Percentiles rank a stretch among this genome's conserved stretches.
Conservation (phyloP, 306 rosid genomes). For the Hippophae rhamnoides region DNA sequence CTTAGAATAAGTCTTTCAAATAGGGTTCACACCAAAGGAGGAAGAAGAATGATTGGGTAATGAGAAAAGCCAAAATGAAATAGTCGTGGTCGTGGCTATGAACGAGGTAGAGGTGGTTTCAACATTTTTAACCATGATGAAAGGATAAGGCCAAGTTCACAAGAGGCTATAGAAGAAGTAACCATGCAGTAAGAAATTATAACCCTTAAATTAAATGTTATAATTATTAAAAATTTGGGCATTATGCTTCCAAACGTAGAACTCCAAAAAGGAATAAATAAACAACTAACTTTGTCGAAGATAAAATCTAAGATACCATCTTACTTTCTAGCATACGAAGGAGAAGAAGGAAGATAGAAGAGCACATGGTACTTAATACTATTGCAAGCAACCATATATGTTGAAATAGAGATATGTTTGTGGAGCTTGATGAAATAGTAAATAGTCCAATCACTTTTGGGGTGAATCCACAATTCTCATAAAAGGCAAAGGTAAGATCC, state of each 20-base stretch:
- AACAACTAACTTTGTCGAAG: neutral
- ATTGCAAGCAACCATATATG: neutral
- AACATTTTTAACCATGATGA: neutral
- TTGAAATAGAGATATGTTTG: neutral
- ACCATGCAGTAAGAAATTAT: neutral
- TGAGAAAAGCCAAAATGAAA: neutral
- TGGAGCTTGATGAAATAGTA: neutral
- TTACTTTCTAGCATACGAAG: neutral
- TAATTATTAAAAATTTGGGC: neutral
- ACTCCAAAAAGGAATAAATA: neutral
- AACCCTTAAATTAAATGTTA: slow-evolving; percentile 6
- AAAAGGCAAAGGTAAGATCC: neutral
- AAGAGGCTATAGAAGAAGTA: neutral
- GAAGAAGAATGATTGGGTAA: neutral
- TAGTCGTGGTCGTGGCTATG: neutral
- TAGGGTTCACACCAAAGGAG: neutral
- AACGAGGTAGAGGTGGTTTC: neutral
- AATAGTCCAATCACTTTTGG: neutral
- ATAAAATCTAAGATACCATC: neutral
- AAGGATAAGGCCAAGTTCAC: neutral
- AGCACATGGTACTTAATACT: neutral
- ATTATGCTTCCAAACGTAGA: neutral
- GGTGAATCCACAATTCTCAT: neutral
- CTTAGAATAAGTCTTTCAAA: neutral
- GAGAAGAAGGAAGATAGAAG: neutral